Percentiles rank a stretch among this genome's conserved stretches.
Evolutionary conservation across 139 green algal species (phyloP).

Genomic region (Tetradesmus obliquus): DNA sequence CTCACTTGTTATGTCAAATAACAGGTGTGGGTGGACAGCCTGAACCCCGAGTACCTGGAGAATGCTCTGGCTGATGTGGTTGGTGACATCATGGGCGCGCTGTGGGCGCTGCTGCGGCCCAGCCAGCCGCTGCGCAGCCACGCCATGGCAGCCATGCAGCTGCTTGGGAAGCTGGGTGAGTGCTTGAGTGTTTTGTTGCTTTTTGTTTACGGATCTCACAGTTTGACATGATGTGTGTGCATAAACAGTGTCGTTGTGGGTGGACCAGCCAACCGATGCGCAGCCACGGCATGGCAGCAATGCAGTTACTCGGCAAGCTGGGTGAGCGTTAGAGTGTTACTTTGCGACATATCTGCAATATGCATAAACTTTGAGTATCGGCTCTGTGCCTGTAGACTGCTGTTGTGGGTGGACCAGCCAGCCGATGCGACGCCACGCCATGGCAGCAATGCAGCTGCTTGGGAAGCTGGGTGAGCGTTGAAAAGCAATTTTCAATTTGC

Average conservation of each 20-base stretch:
- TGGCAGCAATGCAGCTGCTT: conserved; percentile 82
- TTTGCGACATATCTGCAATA: background rate
- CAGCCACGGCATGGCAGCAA: conserved; percentile 45
- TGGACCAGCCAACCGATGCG: conserved; percentile 21
- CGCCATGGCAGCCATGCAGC: conserved; percentile 65
- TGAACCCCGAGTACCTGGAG: conserved; percentile 98
- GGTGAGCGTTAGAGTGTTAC: conserved; percentile 52
- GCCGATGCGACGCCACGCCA: background rate
- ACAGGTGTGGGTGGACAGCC: conserved; percentile 90
- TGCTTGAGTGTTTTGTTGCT: background rate
- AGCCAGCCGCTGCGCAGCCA: background rate
- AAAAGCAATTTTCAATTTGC: no score
- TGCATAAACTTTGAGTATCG: background rate
- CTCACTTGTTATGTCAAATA: background rate
- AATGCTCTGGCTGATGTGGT: conserved; percentile 85
- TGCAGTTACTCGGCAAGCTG: conserved; percentile 96
- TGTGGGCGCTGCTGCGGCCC: conserved; percentile 91
- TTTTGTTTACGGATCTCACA: background rate
- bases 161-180: conserved; percentile 96
- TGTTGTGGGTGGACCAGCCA: conserved; percentile 11
- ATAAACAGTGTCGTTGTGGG: background rate
- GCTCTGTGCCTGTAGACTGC: background rate
- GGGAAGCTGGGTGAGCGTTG: conserved; percentile 90
- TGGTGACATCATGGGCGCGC: conserved; percentile 80
- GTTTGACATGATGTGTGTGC: background rate